Percentiles rank a stretch among this genome's conserved stretches.
These are phyloP conservation scores for Gilbertella persicaria DNA, from an alignment of 371 early-diverging fungal genomes.

Conservation along the genomic window DNA sequence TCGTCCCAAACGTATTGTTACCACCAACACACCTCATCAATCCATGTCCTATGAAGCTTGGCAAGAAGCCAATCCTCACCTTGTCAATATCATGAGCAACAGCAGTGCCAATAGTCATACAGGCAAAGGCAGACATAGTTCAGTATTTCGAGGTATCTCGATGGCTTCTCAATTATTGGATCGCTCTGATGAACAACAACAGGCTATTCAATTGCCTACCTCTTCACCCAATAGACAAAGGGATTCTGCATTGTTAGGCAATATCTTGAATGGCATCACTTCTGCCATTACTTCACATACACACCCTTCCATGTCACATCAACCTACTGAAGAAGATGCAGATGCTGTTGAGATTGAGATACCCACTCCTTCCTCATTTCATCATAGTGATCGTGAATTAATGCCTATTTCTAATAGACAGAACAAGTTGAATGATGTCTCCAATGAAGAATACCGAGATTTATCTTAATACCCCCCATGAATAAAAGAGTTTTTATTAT, in stretches of 20 bases:
- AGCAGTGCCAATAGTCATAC: slow-evolving; percentile 1
- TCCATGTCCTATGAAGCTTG: slow-evolving; percentile 12
- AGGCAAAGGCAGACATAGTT: slow-evolving; percentile 37
- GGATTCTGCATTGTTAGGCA: slow-evolving; percentile 24
- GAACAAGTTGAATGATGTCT: slow-evolving; percentile 25
- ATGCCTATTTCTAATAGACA: slow-evolving; percentile 21
- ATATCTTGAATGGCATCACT: slow-evolving; percentile 31
- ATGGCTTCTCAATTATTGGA: slow-evolving; percentile 50
- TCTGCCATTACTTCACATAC: slow-evolving; percentile 18
- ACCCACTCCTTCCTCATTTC: slow-evolving; percentile 41
- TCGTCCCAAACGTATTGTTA: slow-evolving; percentile 1
- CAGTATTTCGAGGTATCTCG: slow-evolving; percentile 48
- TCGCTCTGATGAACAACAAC: slow-evolving; percentile 38
- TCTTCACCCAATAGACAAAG: slow-evolving; percentile 24
- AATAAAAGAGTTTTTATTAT: too few species aligned
- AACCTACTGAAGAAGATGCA: slow-evolving; percentile 19
- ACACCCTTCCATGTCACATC: slow-evolving; percentile 5
- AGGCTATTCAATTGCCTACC: slow-evolving; percentile 15
- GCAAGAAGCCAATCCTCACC: slow-evolving; percentile 16
- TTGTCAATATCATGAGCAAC: neutral
- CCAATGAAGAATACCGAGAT: slow-evolving; percentile 33
- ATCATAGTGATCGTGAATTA: slow-evolving; percentile 30
- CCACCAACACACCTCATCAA: neutral
- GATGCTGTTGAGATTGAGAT: slow-evolving; percentile 51
- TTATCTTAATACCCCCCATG: slow-evolving; percentile 14